Base-by-base conservation (phyloP, 2,329 filamentous ascomycete species). In the Fusarium sp. region DNA sequence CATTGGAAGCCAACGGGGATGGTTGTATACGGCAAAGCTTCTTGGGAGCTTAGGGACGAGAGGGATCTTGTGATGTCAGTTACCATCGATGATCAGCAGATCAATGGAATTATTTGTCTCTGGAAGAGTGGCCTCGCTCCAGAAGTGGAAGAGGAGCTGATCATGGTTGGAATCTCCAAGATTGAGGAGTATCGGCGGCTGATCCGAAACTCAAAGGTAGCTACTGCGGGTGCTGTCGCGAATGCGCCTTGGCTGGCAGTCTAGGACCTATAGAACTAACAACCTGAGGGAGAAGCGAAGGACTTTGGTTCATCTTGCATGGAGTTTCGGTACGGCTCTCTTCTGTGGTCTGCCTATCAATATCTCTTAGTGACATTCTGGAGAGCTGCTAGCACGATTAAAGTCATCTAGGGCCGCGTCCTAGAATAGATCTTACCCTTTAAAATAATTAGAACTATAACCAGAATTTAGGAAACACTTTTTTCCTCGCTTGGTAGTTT, bases 11-110 rank as follows among this genome's bases (percentile, higher is more conserved):
- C 31, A 4, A 54, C 31, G 1, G 45, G 37, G 3, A 63, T 52
- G 38, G 58, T 33, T 21, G 11, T 7, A 3, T 4, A 63, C 8
- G 45, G 27, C 18, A 63, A 7, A 3, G 27, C n/a, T 27, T 44
- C 21, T 7, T 55, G 59, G 41, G 45, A 54, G n/a, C n/a, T 63
- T 8, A 33, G 45, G 27, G 59, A 45, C 8, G 16, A 55, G 21
- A 7, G 1, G 1, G 21, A 31, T 18, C 33, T 46, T 31, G 16
- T 55, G 25, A 35, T 55, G 38, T 63, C 45, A 15, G 45, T 39
- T 6, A 33, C 23, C 1, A 39, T 63, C 27, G 45, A 63, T 16
- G 60, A 48, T 19, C 7, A 35, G 5, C 33, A 37, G 25, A 1
- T 27, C 0, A 21, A 39, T 33, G 45, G 45, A 5, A 15, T 55